phyloP scores from a whole-genome alignment of 768 basidiomycete species.

The Amanita pallidorosea region DNA sequence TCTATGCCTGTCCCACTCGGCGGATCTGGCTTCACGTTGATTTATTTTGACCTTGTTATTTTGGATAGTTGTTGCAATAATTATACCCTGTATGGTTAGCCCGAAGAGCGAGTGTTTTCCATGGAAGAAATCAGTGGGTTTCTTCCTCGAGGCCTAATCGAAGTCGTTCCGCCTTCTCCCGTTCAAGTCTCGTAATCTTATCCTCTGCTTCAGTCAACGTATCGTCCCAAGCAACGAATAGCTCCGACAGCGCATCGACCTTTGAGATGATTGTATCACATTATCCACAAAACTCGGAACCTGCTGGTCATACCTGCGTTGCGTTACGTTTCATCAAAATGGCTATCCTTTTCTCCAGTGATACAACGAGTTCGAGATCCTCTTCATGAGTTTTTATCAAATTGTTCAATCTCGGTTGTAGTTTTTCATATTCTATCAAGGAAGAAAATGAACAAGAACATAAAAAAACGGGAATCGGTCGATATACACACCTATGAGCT shows the following conservation, averaged over 20 bases:
- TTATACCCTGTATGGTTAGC: background rate
- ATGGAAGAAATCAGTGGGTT: background rate
- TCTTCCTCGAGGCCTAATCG: constrained; percentile 48
- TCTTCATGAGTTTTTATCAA: constrained; percentile 50
- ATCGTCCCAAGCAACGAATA: constrained; percentile 83
- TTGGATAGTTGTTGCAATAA: background rate
- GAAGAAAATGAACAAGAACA: background rate
- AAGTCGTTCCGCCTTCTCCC: constrained; percentile 45
- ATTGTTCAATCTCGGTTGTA: constrained; percentile 58
- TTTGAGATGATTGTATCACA: constrained; percentile 14
- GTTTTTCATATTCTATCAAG: constrained; percentile 43
- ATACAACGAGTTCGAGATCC: constrained; percentile 42
- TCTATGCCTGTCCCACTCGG: background rate
- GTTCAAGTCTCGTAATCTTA: constrained; percentile 45
- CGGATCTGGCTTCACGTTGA: background rate
- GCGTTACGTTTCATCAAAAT: constrained; percentile 58
- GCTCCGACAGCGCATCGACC: constrained; percentile 75
- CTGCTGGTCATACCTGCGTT: constrained; percentile 41
- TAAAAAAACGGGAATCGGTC: background rate
- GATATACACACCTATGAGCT: constrained; percentile 41
- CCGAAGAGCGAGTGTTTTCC: background rate
- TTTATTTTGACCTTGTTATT: background rate
- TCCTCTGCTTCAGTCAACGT: constrained; percentile 58
- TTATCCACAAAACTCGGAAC: background rate
- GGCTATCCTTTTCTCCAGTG: constrained; percentile 58